Percentiles rank a stretch among this genome's conserved stretches.
Conservation (phyloP, 2,329 filamentous ascomycete species). For the Clonostachys rosea region DNA sequence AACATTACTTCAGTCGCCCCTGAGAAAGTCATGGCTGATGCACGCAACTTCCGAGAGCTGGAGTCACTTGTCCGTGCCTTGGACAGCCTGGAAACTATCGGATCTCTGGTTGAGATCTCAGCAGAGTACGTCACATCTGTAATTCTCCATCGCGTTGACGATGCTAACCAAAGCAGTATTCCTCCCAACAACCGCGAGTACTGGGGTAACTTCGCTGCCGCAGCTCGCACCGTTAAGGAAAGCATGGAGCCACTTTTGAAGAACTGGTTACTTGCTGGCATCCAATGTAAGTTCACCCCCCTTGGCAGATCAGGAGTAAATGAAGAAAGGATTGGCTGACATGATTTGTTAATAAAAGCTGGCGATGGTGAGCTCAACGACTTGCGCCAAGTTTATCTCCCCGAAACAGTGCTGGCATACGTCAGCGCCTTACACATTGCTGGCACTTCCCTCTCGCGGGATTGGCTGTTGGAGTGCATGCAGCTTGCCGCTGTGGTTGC, state of each 20-base stretch:
- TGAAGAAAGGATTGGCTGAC: not conserved
- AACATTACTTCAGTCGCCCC: conserved; percentile 26
- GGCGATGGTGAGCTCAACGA: conserved; percentile 57
- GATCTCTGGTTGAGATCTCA: conserved; percentile 46
- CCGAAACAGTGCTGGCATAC: conserved; percentile 81
- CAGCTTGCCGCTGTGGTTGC: conserved; percentile 76
- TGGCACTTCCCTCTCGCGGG: conserved; percentile 68
- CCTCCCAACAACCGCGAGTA: conserved; percentile 37
- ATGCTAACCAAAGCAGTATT: conserved; percentile 22
- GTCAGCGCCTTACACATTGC: conserved; percentile 76
- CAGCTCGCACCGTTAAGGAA: conserved; percentile 49
- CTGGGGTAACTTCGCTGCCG: conserved; percentile 47
- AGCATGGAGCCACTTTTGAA: conserved; percentile 58
- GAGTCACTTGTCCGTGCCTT: conserved; percentile 63
- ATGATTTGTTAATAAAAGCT: conserved; percentile 20
- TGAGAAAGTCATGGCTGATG: conserved; percentile 44
- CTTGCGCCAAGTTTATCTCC: conserved; percentile 75
- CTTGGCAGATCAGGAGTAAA: not conserved
- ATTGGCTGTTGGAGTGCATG: conserved; percentile 79
- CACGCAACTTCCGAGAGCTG: conserved; percentile 62
- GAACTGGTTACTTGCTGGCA: conserved; percentile 55
- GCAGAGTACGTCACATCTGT: conserved; percentile 36
- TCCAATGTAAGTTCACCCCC: conserved; percentile 42
- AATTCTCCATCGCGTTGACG: not conserved
- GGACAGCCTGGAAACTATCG: conserved; percentile 64